Conservation (phyloP, 768 basidiomycete species). For the Suillus sp. region DNA sequence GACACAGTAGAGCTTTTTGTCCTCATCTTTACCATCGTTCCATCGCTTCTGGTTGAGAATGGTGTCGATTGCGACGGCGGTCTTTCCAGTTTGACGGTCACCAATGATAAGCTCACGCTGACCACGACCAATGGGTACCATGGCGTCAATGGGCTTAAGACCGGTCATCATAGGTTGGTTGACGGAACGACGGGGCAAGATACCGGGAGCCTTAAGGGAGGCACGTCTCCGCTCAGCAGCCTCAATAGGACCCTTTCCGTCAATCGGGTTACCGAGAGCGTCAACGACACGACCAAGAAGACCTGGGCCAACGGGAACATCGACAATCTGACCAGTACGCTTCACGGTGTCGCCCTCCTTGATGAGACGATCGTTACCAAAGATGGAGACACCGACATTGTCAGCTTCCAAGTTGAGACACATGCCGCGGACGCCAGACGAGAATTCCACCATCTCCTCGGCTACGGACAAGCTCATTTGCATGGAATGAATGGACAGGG, state of each 20-base stretch:
- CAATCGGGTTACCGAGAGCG: conserved; percentile 99
- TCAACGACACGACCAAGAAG: conserved; percentile 99
- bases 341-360: conserved; percentile 99
- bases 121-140: conserved; percentile 99
- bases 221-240: conserved; percentile 94
- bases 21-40: conserved; percentile 98
- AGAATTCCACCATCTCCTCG: conserved; percentile 99
- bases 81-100: conserved; percentile 99
- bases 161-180: conserved; percentile 99
- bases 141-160: conserved; percentile 99
- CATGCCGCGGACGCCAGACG: conserved; percentile 99
- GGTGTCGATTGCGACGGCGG: conserved; percentile 98
- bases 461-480: conserved; percentile 44
- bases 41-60: conserved; percentile 99
- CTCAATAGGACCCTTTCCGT: conserved; percentile 97
- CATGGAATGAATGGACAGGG: background rate
- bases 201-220: conserved; percentile 98
- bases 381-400: conserved; percentile 99
- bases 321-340: conserved; percentile 99
- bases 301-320: conserved; percentile 96
- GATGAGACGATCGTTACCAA: conserved; percentile 97
- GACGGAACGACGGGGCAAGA: conserved; percentile 98
- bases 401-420: conserved; percentile 99
- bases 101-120: conserved; percentile 99
- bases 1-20: conserved; percentile 99